Conservation (phyloP, 768 basidiomycete genomes). For the Clitopilus passeckerianus region DNA sequence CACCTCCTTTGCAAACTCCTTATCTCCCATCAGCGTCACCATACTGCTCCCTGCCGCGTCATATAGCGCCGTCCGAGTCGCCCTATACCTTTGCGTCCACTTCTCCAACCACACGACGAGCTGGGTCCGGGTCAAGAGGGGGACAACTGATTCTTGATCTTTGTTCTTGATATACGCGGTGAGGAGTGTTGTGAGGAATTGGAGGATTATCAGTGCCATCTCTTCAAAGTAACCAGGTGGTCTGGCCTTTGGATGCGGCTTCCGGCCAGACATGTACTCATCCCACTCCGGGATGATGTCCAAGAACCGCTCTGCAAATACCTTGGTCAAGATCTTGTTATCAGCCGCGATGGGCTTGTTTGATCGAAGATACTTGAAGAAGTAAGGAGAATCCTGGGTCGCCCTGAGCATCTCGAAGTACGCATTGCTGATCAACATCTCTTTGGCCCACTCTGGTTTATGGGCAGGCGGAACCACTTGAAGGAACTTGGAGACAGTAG, state of each 20-base stretch:
- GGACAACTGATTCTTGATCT: not conserved
- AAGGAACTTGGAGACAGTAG: not conserved
- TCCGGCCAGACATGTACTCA: not conserved
- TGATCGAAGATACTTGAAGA: conserved; percentile 15
- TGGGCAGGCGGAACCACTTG: not conserved
- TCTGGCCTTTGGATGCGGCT: not conserved
- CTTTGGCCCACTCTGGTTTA: not conserved
- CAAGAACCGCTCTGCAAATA: conserved; percentile 12
- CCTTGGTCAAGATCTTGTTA: conserved; percentile 10
- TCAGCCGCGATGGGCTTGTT: conserved; percentile 8
- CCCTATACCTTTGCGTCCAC: not conserved
- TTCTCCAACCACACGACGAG: not conserved
- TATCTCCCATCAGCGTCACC: not conserved
- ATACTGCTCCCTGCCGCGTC: not conserved
- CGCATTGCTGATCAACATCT: conserved; percentile 6
- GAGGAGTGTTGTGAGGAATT: not conserved
- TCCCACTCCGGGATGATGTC: conserved; percentile 9
- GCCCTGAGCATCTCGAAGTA: conserved; percentile 13
- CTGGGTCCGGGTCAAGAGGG: not conserved
- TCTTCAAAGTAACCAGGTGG: not conserved
- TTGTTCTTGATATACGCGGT: not conserved
- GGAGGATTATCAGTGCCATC: not conserved
- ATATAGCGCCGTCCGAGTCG: not conserved
- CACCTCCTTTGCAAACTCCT: not conserved
- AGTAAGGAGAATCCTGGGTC: conserved; percentile 15